phyloP scores from a whole-genome alignment of 2,329 filamentous ascomycete genomes.

The Trichophyton verrucosum region DNA sequence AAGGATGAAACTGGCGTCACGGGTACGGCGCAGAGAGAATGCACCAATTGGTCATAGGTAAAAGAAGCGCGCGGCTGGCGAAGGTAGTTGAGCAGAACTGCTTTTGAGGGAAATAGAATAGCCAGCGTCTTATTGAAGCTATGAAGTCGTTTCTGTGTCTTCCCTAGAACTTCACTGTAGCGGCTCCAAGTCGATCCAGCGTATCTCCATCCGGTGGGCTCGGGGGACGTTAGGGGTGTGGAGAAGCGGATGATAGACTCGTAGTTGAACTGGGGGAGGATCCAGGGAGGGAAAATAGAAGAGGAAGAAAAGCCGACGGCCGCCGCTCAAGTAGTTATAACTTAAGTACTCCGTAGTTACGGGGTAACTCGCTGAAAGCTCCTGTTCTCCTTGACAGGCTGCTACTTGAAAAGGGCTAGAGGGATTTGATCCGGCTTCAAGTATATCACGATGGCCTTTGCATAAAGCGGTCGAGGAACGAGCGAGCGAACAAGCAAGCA shows the following conservation, averaged over 20 bases:
- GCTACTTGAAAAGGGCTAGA: background rate
- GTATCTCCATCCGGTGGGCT: background rate
- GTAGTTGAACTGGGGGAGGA: background rate
- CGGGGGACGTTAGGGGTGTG: background rate
- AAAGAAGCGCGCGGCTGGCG: background rate
- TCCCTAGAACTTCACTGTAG: background rate
- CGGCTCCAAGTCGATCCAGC: background rate
- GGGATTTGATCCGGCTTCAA: background rate
- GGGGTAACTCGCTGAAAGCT: too few relatives aligned
- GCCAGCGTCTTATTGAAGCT: background rate
- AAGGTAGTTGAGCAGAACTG: background rate
- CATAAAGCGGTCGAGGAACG: background rate
- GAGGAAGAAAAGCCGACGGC: background rate
- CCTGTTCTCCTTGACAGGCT: background rate
- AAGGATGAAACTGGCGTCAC: background rate
- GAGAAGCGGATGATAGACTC: background rate
- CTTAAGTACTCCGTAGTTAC: background rate
- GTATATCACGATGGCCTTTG: background rate
- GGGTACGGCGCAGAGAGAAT: background rate
- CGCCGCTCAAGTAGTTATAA: background rate
- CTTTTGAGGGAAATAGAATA: background rate
- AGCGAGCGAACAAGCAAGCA: background rate
- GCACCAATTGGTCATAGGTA: constrained; percentile 2
- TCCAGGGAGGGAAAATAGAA: background rate
- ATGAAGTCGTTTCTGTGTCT: background rate